A percentile compares a stretch with the other conserved stretches of the same genome.
These are phyloP conservation scores for Clitoria ternatea DNA, from an alignment of 306 rosid genomes.

Conservation along the genomic window DNA sequence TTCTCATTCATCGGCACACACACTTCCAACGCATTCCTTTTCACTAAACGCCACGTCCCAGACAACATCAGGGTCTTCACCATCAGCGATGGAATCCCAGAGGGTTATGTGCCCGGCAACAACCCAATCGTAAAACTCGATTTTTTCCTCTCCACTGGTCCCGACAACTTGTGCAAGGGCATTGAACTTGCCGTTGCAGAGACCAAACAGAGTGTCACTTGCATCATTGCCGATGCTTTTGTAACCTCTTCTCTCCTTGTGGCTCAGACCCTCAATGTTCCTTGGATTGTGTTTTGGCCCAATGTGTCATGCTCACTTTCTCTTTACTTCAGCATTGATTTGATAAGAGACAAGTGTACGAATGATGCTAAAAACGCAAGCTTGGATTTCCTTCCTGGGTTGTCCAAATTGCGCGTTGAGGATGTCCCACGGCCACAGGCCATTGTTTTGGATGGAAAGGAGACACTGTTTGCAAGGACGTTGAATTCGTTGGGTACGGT, in stretches of 20 bases:
- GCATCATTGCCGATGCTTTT: slow-evolving; percentile 30
- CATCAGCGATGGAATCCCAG: slow-evolving; percentile 33
- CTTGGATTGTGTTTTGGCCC: slow-evolving; percentile 39
- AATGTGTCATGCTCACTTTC: slow-evolving; percentile 17
- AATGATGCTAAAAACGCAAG: not conserved
- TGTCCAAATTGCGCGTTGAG: slow-evolving; percentile 11
- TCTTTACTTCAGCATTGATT: slow-evolving; percentile 14
- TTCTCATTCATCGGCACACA: slow-evolving; percentile 33
- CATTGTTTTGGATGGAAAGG: not conserved
- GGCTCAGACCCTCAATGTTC: slow-evolving; percentile 25
- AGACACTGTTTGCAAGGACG: not conserved
- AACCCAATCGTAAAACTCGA: slow-evolving; percentile 17
- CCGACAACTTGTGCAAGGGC: slow-evolving; percentile 13
- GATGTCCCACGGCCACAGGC: slow-evolving; percentile 23
- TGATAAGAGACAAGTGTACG: not conserved
- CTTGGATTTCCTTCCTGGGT: slow-evolving; percentile 36
- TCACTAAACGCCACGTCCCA: not conserved
- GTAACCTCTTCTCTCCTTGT: slow-evolving; percentile 7
- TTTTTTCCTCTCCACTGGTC: slow-evolving; percentile 22
- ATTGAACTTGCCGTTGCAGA: slow-evolving; percentile 21
- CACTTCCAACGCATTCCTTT: not conserved
- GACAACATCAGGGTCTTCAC: slow-evolving; percentile 18
- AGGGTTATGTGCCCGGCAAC: not conserved
- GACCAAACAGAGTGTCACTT: slow-evolving; percentile 15
- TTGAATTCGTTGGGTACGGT: slow-evolving; percentile 6